Percentiles rank a stretch among this genome's conserved stretches.
Conservation (phyloP, 2,329 filamentous ascomycete species). For the Knufia petricola region DNA sequence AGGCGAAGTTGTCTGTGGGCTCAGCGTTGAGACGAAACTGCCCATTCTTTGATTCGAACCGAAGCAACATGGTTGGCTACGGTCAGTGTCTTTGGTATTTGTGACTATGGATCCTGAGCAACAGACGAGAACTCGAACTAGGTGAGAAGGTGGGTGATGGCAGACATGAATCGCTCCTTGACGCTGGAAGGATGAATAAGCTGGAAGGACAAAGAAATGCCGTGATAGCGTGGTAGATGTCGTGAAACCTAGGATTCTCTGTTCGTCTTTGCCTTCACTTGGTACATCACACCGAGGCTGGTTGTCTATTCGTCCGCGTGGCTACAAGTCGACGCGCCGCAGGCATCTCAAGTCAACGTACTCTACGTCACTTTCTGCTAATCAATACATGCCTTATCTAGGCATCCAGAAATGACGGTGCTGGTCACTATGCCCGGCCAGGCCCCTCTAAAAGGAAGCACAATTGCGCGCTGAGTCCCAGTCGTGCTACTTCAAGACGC, state of each 20-base stretch:
- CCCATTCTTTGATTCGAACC: conserved; percentile 85
- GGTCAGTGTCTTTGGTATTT: not conserved
- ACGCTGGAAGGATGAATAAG: too few species aligned
- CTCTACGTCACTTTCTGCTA: too few species aligned
- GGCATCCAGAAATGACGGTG: too few species aligned
- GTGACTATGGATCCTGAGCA: not conserved
- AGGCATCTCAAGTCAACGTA: conserved; percentile 4
- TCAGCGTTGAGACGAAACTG: conserved; percentile 78
- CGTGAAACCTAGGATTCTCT: not conserved
- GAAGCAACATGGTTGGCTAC: conserved; percentile 56
- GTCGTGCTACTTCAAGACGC: too few species aligned
- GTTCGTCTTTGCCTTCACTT: not conserved
- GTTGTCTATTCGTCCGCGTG: not conserved
- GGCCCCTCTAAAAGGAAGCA: too few species aligned
- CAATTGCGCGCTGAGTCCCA: too few species aligned
- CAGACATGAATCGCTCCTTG: too few species aligned
- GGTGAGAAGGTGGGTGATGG: not conserved
- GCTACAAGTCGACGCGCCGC: not conserved
- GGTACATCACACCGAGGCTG: not conserved
- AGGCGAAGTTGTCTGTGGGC: conserved; percentile 59
- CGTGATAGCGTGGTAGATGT: not conserved
- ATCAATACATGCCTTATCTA: too few species aligned
- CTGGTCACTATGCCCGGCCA: too few species aligned
- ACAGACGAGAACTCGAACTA: not conserved
- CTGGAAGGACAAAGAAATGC: too few species aligned